phyloP scores from a whole-genome alignment of 805 yeast species.

The Tetrapisispora phaffii region DNA sequence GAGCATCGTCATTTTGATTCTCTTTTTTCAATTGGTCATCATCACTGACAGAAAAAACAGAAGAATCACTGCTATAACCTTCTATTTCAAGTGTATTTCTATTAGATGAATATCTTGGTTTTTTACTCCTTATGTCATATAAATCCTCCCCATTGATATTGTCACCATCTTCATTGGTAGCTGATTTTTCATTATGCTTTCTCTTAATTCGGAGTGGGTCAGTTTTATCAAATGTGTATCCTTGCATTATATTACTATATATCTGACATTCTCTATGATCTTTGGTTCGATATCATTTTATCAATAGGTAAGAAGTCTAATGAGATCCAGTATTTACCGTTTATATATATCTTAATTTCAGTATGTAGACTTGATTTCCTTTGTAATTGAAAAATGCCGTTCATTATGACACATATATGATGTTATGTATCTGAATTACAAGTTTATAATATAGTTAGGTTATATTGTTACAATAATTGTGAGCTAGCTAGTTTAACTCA shows the following conservation, averaged over 20 bases:
- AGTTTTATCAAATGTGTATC: neutral
- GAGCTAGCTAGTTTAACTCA: neutral
- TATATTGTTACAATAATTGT: no score
- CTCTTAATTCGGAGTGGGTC: neutral
- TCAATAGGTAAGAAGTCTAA: no score
- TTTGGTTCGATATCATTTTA: no score
- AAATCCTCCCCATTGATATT: neutral
- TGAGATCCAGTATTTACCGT: no score
- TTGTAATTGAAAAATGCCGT: no score
- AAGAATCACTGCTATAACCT: slow-evolving; percentile 1
- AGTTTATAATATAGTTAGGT: no score
- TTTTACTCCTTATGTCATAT: neutral
- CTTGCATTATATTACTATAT: neutral
- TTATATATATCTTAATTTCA: no score
- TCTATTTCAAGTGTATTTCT: neutral
- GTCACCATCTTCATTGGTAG: neutral
- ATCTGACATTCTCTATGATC: no score
- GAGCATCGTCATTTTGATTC: neutral
- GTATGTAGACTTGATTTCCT: no score
- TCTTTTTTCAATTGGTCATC: neutral
- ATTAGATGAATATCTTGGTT: neutral
- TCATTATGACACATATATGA: no score
- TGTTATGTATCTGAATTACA: no score
- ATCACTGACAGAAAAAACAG: neutral
- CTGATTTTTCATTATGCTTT: neutral